These are phyloP conservation scores for Cotoneaster glaucophyllus DNA, from an alignment of 306 rosid species.

Conservation along the genomic window DNA sequence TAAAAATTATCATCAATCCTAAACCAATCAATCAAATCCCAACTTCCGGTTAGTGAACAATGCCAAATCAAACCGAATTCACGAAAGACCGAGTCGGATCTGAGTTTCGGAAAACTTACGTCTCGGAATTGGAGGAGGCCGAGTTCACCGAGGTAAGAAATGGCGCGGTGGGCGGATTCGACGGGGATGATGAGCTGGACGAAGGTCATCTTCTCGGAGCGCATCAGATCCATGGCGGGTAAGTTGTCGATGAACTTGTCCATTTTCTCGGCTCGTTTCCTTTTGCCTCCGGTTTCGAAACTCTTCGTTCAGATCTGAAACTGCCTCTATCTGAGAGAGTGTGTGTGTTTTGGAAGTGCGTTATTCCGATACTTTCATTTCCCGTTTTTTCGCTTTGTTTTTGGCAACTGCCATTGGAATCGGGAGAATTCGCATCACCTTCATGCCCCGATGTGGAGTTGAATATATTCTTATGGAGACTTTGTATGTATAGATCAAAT, in stretches of 20 bases:
- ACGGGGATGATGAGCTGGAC: constrained; percentile 94
- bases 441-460: background rate
- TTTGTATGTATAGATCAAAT: too few species aligned
- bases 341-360: constrained; percentile 13
- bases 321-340: constrained; percentile 6
- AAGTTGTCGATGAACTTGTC: constrained; percentile 65
- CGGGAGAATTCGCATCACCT: constrained; percentile 18
- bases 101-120: constrained; percentile 39
- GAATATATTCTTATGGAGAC: background rate
- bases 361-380: constrained; percentile 17
- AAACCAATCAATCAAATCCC: background rate
- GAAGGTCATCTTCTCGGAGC: constrained; percentile 96
- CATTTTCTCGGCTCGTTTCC: constrained; percentile 43
- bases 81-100: constrained; percentile 20
- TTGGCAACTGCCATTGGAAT: constrained; percentile 42
- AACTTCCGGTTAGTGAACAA: background rate
- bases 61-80: constrained; percentile 11
- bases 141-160: constrained; percentile 89
- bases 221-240: constrained; percentile 96
- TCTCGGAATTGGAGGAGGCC: constrained; percentile 94
- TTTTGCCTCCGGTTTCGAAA: constrained; percentile 3
- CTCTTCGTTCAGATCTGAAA: constrained; percentile 41
- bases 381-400: background rate
- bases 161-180: constrained; percentile 91
- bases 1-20: background rate